Conservation (phyloP, 2,329 filamentous ascomycete species). For the Cytospora chrysosperma region DNA sequence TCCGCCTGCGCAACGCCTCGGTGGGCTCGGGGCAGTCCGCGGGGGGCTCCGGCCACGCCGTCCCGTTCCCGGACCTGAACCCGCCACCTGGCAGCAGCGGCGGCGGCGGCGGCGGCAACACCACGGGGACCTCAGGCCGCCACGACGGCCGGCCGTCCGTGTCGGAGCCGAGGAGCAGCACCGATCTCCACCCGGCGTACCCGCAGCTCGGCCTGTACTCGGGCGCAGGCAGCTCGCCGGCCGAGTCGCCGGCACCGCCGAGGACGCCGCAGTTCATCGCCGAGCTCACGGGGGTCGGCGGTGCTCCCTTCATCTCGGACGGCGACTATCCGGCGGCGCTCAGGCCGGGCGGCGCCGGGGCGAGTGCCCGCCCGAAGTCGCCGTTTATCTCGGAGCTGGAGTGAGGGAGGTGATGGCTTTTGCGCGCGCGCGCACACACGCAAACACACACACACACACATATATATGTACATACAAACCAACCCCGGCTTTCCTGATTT, state of each 20-base stretch:
- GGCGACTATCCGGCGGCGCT: conserved; percentile 9
- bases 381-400: conserved; percentile 21
- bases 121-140: no score
- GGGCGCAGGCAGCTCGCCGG: conserved; percentile 5
- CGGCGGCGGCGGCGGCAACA: no score
- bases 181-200: conserved; percentile 28
- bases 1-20: conserved; percentile 15
- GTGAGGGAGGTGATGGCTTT: conserved; percentile 15
- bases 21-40: not conserved
- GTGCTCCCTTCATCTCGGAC: no score
- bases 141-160: not conserved
- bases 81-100: no score
- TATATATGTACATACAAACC: no score
- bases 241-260: conserved; percentile 18
- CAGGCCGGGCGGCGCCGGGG: conserved; percentile 15
- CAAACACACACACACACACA: no score
- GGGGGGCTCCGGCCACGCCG: not conserved
- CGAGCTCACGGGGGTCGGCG: conserved; percentile 11
- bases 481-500: no score
- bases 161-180: not conserved
- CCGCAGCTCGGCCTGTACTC: conserved; percentile 33
- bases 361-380: conserved; percentile 7
- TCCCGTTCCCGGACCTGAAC: not conserved
- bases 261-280: conserved; percentile 24
- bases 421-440: no score